phyloP scores from a whole-genome alignment of 2,329 filamentous ascomycete genomes.

The Phialocephala sp. region DNA sequence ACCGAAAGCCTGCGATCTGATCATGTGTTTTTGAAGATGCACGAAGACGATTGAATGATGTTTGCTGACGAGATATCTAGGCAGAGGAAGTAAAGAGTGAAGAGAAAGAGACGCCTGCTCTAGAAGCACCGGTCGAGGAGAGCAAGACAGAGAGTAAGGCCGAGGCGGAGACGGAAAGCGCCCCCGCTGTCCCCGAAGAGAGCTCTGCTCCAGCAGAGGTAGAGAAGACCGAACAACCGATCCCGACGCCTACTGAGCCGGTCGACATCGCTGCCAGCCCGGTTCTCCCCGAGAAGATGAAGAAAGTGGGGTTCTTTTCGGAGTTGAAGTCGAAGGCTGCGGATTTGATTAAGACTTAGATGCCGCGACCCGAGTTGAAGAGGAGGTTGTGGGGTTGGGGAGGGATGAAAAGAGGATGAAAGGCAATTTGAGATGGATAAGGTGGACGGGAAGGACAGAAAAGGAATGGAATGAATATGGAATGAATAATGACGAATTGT shows the following conservation, averaged over 20 bases:
- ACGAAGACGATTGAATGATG: background rate
- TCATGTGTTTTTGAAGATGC: no score
- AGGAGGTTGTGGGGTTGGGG: background rate
- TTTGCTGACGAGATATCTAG: background rate
- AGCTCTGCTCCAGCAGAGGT: background rate
- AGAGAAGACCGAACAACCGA: background rate
- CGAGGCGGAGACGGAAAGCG: background rate
- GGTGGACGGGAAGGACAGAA: background rate
- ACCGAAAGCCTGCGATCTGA: background rate
- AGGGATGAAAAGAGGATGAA: background rate
- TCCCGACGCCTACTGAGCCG: background rate
- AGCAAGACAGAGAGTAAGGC: background rate
- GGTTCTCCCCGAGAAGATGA: background rate
- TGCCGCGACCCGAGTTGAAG: no score
- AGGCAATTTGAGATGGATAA: background rate
- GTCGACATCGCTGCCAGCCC: background rate
- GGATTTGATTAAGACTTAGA: conserved; percentile 17
- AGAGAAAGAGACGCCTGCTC: background rate
- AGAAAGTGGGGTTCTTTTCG: background rate
- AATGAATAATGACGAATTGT: background rate
- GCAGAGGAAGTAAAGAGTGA: background rate
- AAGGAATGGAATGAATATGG: background rate
- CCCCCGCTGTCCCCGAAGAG: background rate
- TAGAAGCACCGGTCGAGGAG: background rate
- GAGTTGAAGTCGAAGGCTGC: conserved; percentile 16